These are phyloP conservation scores for Eucalyptus microcorys DNA, from an alignment of 345 rosid genomes.

Conservation along the genomic window DNA sequence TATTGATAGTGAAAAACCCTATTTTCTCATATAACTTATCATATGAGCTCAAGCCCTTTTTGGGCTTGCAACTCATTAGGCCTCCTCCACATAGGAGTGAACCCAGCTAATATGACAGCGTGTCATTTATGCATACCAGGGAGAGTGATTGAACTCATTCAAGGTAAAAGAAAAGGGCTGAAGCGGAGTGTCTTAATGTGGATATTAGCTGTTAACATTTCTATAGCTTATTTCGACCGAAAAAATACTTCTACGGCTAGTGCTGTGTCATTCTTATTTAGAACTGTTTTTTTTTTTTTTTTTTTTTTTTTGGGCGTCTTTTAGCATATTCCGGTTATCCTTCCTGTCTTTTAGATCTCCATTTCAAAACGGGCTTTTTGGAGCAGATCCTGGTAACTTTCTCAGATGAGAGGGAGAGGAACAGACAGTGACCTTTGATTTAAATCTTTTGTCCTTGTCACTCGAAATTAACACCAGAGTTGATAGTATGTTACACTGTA, in stretches of 20 bases:
- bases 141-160: neutral
- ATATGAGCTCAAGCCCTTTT: no score
- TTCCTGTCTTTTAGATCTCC: neutral
- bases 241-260: neutral
- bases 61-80: no score
- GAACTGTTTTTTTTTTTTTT: neutral
- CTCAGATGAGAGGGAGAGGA: neutral
- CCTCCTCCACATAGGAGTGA: no score
- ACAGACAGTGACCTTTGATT: neutral
- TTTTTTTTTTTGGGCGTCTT: neutral
- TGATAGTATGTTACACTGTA: neutral
- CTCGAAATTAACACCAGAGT: neutral
- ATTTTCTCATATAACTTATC: no score
- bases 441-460: neutral
- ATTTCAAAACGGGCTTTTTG: neutral
- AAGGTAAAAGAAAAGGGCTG: neutral
- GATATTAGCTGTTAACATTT: neutral
- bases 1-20: no score
- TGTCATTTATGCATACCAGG: neutral
- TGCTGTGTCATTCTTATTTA: neutral
- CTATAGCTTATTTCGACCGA: no score
- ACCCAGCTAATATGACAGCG: no score
- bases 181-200: neutral
- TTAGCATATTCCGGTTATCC: neutral
- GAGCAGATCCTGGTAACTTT: neutral